Evolutionary conservation across 2,329 filamentous ascomycete genomes (phyloP), one percentile per base, ranked within the genome.

Genomic region (Fusarium mundagurra): DNA sequence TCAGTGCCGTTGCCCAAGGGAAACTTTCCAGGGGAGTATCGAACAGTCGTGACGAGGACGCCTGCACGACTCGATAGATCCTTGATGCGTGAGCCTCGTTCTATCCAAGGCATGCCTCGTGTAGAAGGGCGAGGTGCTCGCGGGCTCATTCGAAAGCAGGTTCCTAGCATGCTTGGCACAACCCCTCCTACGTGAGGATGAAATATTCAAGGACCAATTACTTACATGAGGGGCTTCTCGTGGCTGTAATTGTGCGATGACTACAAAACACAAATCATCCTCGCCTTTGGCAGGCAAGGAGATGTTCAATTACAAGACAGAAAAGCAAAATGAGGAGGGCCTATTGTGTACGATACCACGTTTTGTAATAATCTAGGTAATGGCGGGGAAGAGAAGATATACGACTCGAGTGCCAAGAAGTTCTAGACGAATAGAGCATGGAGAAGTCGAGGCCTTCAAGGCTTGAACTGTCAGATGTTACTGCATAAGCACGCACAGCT

Each of bases 31-130:
- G 89, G 89, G 66, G 89, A 92, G 74, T 92, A 92, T 82, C 86
- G 88, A 67, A 83, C 86, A 38, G 86, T 91, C 20, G 85, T 90
- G 61, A 90, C 90, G 18, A 85, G 91, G 75, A 91, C 94, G 43
- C 96, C 96, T 10, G 91, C 94, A 13, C 95, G 94, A 79, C 88
- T 99, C 16, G 96, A 99, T 78, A 89, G 92, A 8, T 89, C 91
- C 20, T 86, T 98, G 53, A 98, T 98, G 94, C 94, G 94, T 81
- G 95, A 98, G 83, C 95, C 95, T 36, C 90, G 95, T 66, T 91
- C 94, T 71, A 96, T 98, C 44, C 94, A 97, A 81, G 95, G 95
- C 41, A 91, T 95, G n/a, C 95, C 95, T 31, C 85, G 89, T 39
- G 86, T 88, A 24, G 88, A 89, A 67, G 85, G 86, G 64, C 85